Evolutionary conservation across 1,284 basidiomycete genomes (phyloP).

Genomic region (Hortiboletus rubellus): DNA sequence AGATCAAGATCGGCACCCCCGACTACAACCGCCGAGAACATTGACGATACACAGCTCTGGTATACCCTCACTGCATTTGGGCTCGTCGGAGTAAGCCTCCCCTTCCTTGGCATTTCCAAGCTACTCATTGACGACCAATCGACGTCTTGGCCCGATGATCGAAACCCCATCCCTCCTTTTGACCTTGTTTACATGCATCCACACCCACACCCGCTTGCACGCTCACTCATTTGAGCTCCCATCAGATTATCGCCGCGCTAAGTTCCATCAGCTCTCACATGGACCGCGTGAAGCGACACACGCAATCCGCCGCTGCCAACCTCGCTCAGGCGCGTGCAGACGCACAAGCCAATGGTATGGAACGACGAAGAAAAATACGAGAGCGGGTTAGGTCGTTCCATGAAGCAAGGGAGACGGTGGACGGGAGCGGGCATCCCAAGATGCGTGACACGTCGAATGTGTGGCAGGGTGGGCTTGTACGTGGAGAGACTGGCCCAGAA

Average conservation of each 20-base stretch:
- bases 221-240: background rate
- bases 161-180: background rate
- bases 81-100: constrained; percentile 18
- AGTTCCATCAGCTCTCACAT: constrained; percentile 16
- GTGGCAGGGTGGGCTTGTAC: background rate
- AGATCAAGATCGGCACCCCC: constrained; percentile 5
- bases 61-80: constrained; percentile 17
- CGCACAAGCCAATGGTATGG: constrained; percentile 41
- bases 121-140: background rate
- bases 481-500: background rate
- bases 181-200: background rate
- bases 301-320: constrained; percentile 41
- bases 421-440: background rate
- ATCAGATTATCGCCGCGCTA: constrained; percentile 14
- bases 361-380: constrained; percentile 42
- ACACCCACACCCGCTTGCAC: background rate
- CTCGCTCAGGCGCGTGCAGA: constrained; percentile 45
- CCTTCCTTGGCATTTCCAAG: background rate
- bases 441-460: background rate
- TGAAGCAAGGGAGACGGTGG: background rate
- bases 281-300: constrained; percentile 26
- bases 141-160: background rate
- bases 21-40: background rate
- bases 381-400: constrained; percentile 35
- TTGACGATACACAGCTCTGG: constrained; percentile 10